A percentile compares a stretch with the other conserved stretches of the same genome.
phyloP scores from a whole-genome alignment of 2,329 filamentous ascomycete genomes.

The Colletotrichum camelliae region DNA sequence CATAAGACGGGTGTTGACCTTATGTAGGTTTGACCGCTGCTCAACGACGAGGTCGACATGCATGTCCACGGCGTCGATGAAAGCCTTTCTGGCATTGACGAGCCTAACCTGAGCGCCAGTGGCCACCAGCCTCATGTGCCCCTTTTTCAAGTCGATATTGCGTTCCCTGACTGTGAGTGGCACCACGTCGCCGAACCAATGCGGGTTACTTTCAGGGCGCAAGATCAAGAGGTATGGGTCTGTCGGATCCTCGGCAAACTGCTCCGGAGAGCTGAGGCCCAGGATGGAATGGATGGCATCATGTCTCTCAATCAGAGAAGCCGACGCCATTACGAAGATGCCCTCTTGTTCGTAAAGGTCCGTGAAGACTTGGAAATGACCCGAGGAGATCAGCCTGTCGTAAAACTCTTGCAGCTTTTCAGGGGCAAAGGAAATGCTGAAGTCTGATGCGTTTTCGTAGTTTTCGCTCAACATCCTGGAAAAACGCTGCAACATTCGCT shows the following conservation, averaged over 20 bases:
- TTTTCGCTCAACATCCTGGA: slow-evolving; percentile 88
- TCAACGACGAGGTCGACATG: slow-evolving; percentile 90
- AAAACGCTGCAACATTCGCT: slow-evolving; percentile 96
- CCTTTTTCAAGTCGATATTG: slow-evolving; percentile 82
- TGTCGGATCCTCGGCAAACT: slow-evolving; percentile 70
- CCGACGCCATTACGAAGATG: slow-evolving; percentile 84
- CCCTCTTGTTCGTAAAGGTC: slow-evolving; percentile 74
- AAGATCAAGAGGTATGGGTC: slow-evolving; percentile 88
- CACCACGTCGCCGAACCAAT: slow-evolving; percentile 83
- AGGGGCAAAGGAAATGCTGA: slow-evolving; percentile 77
- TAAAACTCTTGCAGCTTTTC: slow-evolving; percentile 78
- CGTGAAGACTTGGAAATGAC: slow-evolving; percentile 86
- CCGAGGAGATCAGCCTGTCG: slow-evolving; percentile 79
- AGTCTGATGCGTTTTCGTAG: slow-evolving; percentile 97
- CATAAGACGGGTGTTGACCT: slow-evolving; percentile 88
- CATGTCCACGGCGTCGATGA: slow-evolving; percentile 79
- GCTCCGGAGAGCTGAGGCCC: slow-evolving; percentile 66
- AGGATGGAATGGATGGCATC: slow-evolving; percentile 87
- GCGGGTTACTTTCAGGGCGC: slow-evolving; percentile 77
- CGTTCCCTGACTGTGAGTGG: slow-evolving; percentile 76
- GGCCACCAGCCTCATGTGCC: slow-evolving; percentile 86
- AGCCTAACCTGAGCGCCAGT: slow-evolving; percentile 83
- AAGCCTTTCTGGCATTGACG: slow-evolving; percentile 77
- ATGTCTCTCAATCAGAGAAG: slow-evolving; percentile 74
- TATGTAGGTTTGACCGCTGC: slow-evolving; percentile 89